phyloP scores from a whole-genome alignment of 1,139 yeast genomes.

The Geotrichum macrosporum region DNA sequence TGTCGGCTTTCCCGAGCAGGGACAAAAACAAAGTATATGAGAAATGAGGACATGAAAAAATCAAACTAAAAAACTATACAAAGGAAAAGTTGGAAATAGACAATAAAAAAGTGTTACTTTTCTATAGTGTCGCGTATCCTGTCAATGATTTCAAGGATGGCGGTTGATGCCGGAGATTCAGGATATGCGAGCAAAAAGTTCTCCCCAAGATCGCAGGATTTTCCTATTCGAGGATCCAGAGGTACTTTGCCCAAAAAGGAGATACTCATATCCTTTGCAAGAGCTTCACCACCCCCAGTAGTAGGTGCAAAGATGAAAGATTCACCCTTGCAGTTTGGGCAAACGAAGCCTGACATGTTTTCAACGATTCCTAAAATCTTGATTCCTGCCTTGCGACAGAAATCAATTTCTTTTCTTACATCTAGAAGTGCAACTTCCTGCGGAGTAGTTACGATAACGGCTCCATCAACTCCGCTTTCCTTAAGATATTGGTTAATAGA shows the following conservation, averaged over 20 bases:
- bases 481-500: conserved; percentile 83
- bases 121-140: conserved; percentile 29
- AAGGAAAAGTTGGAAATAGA: too few species aligned
- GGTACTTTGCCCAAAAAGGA: conserved; percentile 91
- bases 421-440: conserved; percentile 95
- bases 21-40: too few species aligned
- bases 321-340: conserved; percentile 89
- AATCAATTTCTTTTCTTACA: conserved; percentile 93
- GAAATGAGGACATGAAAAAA: too few species aligned
- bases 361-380: conserved; percentile 86
- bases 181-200: conserved; percentile 74
- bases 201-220: conserved; percentile 82
- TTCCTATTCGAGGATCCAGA: conserved; percentile 90
- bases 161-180: conserved; percentile 89
- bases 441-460: conserved; percentile 91
- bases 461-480: conserved; percentile 93
- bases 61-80: too few species aligned
- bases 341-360: conserved; percentile 97
- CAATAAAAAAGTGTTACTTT: too few species aligned
- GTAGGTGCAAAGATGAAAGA: conserved; percentile 90
- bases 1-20: too few species aligned
- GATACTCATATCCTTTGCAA: conserved; percentile 73
- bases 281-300: conserved; percentile 88
- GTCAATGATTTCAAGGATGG: conserved; percentile 80
- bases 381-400: conserved; percentile 86